These are phyloP conservation scores for Candida albicans DNA, from an alignment of 1,139 yeast species.

Conservation along the genomic window DNA sequence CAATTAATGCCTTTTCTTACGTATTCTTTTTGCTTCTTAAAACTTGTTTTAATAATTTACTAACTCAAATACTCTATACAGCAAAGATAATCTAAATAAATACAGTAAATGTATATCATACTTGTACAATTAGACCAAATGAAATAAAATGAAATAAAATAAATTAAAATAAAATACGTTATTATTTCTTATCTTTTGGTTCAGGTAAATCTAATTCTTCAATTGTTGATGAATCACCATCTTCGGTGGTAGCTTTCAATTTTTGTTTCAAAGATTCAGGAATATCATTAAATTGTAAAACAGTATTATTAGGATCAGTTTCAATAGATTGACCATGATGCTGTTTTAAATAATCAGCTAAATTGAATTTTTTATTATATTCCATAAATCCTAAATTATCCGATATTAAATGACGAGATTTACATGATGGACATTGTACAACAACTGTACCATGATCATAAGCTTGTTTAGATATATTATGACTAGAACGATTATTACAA, in stretches of 20 bases:
- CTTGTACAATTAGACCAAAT: no score
- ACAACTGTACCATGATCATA: slow-evolving; percentile 84
- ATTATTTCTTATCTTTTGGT: slow-evolving; percentile 7
- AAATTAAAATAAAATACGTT: background rate
- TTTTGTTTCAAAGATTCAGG: slow-evolving; percentile 60
- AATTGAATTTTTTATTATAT: slow-evolving; percentile 61
- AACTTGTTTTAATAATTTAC: background rate
- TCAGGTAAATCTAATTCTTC: slow-evolving; percentile 18
- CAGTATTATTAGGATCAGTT: slow-evolving; percentile 48
- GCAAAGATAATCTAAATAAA: no score
- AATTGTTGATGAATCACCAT: slow-evolving; percentile 49
- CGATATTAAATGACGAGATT: slow-evolving; percentile 85
- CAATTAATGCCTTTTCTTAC: background rate
- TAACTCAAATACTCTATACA: no score
- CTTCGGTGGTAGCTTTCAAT: slow-evolving; percentile 55
- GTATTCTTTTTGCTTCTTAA: background rate
- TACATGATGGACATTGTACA: slow-evolving; percentile 90
- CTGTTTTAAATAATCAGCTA: slow-evolving; percentile 76
- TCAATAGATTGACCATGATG: slow-evolving; percentile 75
- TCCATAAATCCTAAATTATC: slow-evolving; percentile 86
- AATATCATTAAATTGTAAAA: slow-evolving; percentile 68
- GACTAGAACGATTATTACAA: slow-evolving; percentile 82
- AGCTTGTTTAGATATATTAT: slow-evolving; percentile 87
- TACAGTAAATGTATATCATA: no score
- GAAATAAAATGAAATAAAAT: no score